Evolutionary conservation across 2,329 filamentous ascomycete species (phyloP), one percentile per base, ranked within the genome.

Genomic region (Paraconiothyrium brasiliense): DNA sequence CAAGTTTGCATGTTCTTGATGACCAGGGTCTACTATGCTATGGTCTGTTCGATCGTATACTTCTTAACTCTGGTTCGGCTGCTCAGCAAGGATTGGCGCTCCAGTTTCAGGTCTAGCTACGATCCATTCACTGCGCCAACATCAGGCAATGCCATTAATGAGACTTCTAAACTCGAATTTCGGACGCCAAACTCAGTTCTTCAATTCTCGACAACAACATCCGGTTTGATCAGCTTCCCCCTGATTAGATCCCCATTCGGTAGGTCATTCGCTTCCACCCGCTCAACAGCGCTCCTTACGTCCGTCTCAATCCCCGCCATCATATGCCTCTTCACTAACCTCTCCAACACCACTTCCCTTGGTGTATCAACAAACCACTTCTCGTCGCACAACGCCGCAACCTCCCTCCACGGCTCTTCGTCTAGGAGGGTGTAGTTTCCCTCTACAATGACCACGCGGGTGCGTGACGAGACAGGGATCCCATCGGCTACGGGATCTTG

Each of bases 361-460:
- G 47, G 24, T 14, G 37, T 30, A 46, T 58, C 57, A 8, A 58
- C 57, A 22, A 58, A 58, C 57, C 57, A 58, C 37, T 46, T 55
- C 35, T 52, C 35, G 20, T 39, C n/a, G 13, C 49, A 52, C 35
- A 52, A 14, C 32, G 49, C 35, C 34, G 49, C 49, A 3, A 52
- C 34, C 10, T 27, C 49, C 9, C 49, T 22, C 49, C 49, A 52
- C 35, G 34, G 49, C 4, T 52, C 49, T 34, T 52, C 32, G n/a
- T 52, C 49, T 7, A 52, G n/a, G 6, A 73, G 65, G 3, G 69
- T 71, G 48, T 73, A 73, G 14, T 73, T 73, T 4, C 71, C 71
- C 44, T 73, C 71, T 3, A 72, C 44, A 9, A 73, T 70, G 14
- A 72, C 55, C 8, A 73, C 35, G 9, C 67, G 69, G 16, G 59